Evolutionary conservation across 1,139 yeast genomes (phyloP), one percentile per base, ranked within the genome.

Genomic region (Blastobotrys elegans): DNA sequence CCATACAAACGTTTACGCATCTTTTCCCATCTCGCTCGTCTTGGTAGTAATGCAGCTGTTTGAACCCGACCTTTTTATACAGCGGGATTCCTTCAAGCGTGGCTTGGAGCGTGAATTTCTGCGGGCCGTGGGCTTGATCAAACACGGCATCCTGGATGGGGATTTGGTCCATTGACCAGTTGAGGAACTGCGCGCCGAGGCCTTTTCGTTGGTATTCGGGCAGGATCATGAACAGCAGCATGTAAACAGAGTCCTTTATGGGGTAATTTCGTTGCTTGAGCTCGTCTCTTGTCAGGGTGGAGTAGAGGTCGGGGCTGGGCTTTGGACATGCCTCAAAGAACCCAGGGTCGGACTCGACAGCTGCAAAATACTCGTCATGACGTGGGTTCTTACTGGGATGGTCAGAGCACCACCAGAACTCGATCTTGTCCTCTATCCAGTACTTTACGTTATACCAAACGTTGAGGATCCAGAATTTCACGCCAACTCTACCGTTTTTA

Each of bases 51-150:
- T 40, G 38, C 8, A 5, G 20, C 17, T 18, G 4, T 3, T 6
- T 5, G 18, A 40, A 40, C 11, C 44, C 44, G 22, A 29, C 10
- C 11, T 20, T 13, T 14, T 18, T 17, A 18, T 40, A 40, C 21
- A 22, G 11, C 22, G 17, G 17, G 3, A 2, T 3, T 6, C 44
- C 44, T 18, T 40, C 44, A 24, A 24, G 5, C 10, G 27, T 24
- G 27, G 27, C 27, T 24, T 24, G 27, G 27, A 24, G 27, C 8
- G 27, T 24, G 27, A 24, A 24, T 38, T 55, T 55, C 20, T 46
- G 49, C 13, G 58, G 58, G 1, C 58, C 58, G 16, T 16, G 44
- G 14, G 21, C 41, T 29, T 18, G 31, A 11, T 34, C 34, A 26
- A 46, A 42, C 11, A 36, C 37, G 4, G 38, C 33, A 18, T 43